Evolutionary conservation across 371 early-diverging fungal genomes (phyloP).

Genomic region (Polyrhizophydium stewartii): DNA sequence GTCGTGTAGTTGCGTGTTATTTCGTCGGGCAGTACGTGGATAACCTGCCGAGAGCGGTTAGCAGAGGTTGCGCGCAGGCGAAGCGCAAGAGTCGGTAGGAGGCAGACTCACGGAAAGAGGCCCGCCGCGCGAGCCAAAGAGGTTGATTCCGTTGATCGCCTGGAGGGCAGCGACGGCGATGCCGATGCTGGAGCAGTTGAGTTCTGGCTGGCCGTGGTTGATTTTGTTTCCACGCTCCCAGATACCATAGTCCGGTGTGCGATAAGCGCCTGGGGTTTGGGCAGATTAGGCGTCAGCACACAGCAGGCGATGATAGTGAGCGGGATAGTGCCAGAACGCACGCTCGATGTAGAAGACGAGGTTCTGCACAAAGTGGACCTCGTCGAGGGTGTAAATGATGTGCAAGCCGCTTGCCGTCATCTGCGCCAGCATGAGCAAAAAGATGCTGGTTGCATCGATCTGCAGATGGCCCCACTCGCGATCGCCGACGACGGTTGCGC

Average conservation of each 20-base stretch:
- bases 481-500: slow-evolving; percentile 85
- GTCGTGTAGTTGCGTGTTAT: slow-evolving; percentile 79
- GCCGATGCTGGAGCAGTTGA: slow-evolving; percentile 85
- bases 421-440: slow-evolving; percentile 73
- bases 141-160: slow-evolving; percentile 81
- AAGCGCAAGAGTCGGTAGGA: slow-evolving; percentile 8
- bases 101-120: slow-evolving; percentile 73
- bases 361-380: slow-evolving; percentile 89
- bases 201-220: slow-evolving; percentile 83
- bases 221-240: slow-evolving; percentile 92
- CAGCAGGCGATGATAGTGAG: too few relatives aligned
- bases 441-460: slow-evolving; percentile 84
- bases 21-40: slow-evolving; percentile 84
- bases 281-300: too few relatives aligned
- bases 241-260: slow-evolving; percentile 86
- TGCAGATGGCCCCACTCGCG: slow-evolving; percentile 69
- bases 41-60: slow-evolving; percentile 48
- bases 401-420: slow-evolving; percentile 80
- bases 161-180: slow-evolving; percentile 87
- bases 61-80: neutral
- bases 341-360: slow-evolving; percentile 87
- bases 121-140: slow-evolving; percentile 82
- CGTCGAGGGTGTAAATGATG: slow-evolving; percentile 80
- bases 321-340: slow-evolving; percentile 1
- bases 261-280: slow-evolving; percentile 31